Evolutionary conservation across 2,329 filamentous ascomycete species (phyloP).

Genomic region (Clonostachys chloroleuca): DNA sequence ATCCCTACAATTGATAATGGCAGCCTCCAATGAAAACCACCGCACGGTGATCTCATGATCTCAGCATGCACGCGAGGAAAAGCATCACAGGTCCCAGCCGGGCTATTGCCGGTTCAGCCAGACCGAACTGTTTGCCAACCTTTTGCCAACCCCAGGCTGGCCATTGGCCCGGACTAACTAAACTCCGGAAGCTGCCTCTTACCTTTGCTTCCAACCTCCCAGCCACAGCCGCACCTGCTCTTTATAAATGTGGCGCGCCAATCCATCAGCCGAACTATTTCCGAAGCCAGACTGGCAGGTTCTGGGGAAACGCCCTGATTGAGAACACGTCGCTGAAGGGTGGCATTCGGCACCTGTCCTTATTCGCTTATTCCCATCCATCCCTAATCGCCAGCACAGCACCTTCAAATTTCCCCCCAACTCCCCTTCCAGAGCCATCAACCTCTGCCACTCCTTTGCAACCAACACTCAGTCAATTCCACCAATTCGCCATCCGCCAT

Average conservation of each 20-base stretch:
- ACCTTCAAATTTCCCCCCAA: not conserved
- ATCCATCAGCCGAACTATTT: not conserved
- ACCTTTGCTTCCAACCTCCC: not conserved
- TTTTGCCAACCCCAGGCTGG: too few relatives aligned
- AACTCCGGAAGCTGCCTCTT: too few relatives aligned
- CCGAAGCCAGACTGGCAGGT: not conserved
- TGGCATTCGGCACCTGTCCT: not conserved
- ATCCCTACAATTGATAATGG: too few relatives aligned
- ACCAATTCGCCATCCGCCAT: slow-evolving; percentile 9
- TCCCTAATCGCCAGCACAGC: not conserved
- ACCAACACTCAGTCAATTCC: not conserved
- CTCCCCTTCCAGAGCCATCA: not conserved
- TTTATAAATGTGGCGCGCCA: not conserved
- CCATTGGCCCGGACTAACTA: too few relatives aligned
- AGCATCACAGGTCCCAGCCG: too few relatives aligned
- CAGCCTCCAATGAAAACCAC: too few relatives aligned
- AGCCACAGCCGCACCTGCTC: not conserved
- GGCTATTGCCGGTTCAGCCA: too few relatives aligned
- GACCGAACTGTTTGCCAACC: too few relatives aligned
- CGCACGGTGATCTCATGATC: too few relatives aligned
- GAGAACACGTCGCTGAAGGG: slow-evolving; percentile 2
- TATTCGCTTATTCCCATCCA: not conserved
- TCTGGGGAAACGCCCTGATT: not conserved
- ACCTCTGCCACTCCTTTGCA: not conserved
- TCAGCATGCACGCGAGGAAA: too few relatives aligned